phyloP scores from a whole-genome alignment of 2,329 filamentous ascomycete species.

The Macroventuria anomochaeta region DNA sequence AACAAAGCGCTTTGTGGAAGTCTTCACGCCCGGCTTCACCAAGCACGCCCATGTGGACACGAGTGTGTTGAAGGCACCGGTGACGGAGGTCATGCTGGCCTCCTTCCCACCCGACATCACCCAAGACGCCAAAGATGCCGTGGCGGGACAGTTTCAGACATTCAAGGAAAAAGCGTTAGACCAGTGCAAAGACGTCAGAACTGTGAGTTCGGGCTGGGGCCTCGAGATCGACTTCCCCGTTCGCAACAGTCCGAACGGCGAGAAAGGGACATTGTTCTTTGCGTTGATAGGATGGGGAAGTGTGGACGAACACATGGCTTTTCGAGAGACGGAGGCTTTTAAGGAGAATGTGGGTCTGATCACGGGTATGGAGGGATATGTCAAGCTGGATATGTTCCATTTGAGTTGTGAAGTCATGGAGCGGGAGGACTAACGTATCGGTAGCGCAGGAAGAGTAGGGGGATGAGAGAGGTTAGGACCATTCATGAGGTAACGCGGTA shows the following conservation, averaged over 20 bases:
- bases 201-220: constrained; percentile 16
- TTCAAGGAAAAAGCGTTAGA: background rate
- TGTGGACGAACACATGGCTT: background rate
- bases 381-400: background rate
- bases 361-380: background rate
- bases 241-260: background rate
- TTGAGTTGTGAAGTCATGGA: background rate
- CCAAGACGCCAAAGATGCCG: background rate
- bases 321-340: background rate
- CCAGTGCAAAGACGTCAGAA: background rate
- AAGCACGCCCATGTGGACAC: constrained; percentile 8
- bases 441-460: too few species aligned
- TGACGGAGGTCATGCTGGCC: background rate
- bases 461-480: too few species aligned
- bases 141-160: background rate
- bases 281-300: constrained; percentile 7
- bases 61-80: background rate
- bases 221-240: constrained; percentile 18
- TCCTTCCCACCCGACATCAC: constrained; percentile 3
- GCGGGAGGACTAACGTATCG: background rate
- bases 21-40: constrained; percentile 12
- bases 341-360: background rate
- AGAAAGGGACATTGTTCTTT: constrained; percentile 6
- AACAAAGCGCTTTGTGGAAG: background rate
- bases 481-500: too few species aligned